phyloP scores from a whole-genome alignment of 345 rosid species.

The Eucalyptus decipiens region DNA sequence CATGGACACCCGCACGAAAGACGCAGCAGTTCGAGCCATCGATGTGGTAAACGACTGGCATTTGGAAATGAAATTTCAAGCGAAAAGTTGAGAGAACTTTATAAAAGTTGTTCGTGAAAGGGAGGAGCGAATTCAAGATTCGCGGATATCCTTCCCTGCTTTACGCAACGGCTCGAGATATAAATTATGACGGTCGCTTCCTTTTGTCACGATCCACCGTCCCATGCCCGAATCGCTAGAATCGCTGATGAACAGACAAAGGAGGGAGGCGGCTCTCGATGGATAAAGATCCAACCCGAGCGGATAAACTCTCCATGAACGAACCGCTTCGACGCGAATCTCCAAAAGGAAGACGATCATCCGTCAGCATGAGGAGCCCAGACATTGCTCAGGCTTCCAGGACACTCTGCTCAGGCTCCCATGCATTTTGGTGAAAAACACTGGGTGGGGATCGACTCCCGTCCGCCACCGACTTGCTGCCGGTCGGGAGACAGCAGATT shows the following conservation, averaged over 20 bases:
- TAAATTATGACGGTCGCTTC: background rate
- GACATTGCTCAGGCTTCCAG: background rate
- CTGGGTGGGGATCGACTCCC: background rate
- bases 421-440: background rate
- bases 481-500: background rate
- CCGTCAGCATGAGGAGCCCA: background rate
- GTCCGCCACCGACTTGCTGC: background rate
- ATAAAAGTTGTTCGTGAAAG: background rate
- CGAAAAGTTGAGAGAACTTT: background rate
- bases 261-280: background rate
- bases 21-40: background rate
- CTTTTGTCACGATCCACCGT: background rate
- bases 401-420: background rate
- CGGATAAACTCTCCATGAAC: background rate
- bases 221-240: background rate
- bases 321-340: background rate
- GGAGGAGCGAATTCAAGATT: background rate
- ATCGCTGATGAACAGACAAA: background rate
- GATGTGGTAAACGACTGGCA: background rate
- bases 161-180: background rate
- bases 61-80: too few species aligned
- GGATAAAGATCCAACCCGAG: background rate
- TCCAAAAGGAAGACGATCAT: background rate
- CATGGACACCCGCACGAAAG: background rate
- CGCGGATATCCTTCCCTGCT: background rate